A percentile compares a stretch with the other conserved stretches of the same genome.
Evolutionary conservation across 75 land plant species (phyloP).

Genomic region (Adiantum capillusveneris): DNA sequence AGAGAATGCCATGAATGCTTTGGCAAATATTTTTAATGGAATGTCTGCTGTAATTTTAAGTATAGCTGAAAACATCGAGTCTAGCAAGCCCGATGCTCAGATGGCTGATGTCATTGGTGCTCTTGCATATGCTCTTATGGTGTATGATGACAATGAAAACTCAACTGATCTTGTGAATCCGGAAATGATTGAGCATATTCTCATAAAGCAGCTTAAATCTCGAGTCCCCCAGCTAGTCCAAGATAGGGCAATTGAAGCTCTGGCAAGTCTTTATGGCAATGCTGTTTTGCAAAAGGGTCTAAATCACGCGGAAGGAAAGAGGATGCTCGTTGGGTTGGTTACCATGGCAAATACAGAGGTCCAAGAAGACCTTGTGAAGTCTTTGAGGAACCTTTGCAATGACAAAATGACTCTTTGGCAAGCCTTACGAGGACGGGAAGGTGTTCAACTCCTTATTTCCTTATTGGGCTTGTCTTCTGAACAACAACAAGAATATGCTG

Average conservation of each 20-base stretch:
- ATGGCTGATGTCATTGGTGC: constrained; percentile 39
- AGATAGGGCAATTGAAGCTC: constrained; percentile 31
- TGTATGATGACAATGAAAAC: constrained; percentile 24
- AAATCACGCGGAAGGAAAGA: constrained; percentile 39
- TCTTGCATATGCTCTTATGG: constrained; percentile 37
- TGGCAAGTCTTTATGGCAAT: constrained; percentile 43
- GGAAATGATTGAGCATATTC: constrained; percentile 21
- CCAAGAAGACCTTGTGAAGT: constrained; percentile 29
- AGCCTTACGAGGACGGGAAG: constrained; percentile 46
- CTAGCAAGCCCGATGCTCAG: constrained; percentile 16
- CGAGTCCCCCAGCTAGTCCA: constrained; percentile 14
- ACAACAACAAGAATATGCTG: constrained; percentile 44
- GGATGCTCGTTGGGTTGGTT: constrained; percentile 38
- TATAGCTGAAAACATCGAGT: constrained; percentile 24
- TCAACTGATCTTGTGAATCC: constrained; percentile 23
- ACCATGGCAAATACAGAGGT: constrained; percentile 25
- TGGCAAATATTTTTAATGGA: constrained; percentile 36
- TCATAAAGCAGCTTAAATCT: constrained; percentile 22
- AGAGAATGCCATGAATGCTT: constrained; percentile 42
- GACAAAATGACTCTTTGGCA: constrained; percentile 32
- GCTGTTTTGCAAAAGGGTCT: constrained; percentile 15
- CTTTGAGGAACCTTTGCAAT: constrained; percentile 25
- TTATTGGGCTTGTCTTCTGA: constrained; percentile 32
- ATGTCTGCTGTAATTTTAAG: constrained; percentile 30
- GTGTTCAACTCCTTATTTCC: constrained; percentile 45